These are phyloP conservation scores for Ceratocystis harringtonii DNA, from an alignment of 2,329 filamentous ascomycete species.

Conservation along the genomic window DNA sequence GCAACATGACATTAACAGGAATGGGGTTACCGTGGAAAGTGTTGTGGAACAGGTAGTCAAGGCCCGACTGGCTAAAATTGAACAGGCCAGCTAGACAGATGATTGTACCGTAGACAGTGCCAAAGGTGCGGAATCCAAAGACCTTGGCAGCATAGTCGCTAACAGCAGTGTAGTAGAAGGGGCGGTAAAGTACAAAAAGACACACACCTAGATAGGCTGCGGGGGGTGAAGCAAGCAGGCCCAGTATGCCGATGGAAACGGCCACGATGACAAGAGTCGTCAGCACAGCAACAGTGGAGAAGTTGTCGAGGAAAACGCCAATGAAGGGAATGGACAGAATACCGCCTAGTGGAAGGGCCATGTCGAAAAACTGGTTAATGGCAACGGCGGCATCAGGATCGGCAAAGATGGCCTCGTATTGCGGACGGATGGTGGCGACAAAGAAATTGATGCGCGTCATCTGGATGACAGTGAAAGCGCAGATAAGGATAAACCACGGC, in stretches of 20 bases:
- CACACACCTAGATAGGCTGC: constrained; percentile 61
- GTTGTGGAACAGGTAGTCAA: constrained; percentile 65
- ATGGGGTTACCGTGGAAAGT: constrained; percentile 57
- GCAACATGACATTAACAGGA: constrained; percentile 58
- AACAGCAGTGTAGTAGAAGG: constrained; percentile 82
- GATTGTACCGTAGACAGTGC: constrained; percentile 83
- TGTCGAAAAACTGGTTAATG: constrained; percentile 74
- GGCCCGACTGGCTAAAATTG: constrained; percentile 68
- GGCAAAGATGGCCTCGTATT: constrained; percentile 63
- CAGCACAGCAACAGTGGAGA: constrained; percentile 57
- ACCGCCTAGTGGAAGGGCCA: constrained; percentile 63
- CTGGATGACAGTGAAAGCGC: constrained; percentile 62
- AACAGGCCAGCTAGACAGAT: constrained; percentile 73
- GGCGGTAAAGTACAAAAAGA: constrained; percentile 72
- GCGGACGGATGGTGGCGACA: constrained; percentile 68
- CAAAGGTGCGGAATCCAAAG: constrained; percentile 82
- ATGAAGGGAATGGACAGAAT: constrained; percentile 79
- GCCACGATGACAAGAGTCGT: constrained; percentile 53
- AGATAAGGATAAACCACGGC: constrained; percentile 74
- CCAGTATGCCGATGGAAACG: constrained; percentile 61
- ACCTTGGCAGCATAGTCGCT: constrained; percentile 85
- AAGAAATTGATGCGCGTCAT: constrained; percentile 86
- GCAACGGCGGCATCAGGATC: constrained; percentile 44
- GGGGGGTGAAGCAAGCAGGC: constrained; percentile 53
- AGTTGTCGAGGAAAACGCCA: constrained; percentile 61